A percentile compares a stretch with the other conserved stretches of the same genome.
Conservation (phyloP, 2,329 filamentous ascomycete species). For the Fusarium floridanum region DNA sequence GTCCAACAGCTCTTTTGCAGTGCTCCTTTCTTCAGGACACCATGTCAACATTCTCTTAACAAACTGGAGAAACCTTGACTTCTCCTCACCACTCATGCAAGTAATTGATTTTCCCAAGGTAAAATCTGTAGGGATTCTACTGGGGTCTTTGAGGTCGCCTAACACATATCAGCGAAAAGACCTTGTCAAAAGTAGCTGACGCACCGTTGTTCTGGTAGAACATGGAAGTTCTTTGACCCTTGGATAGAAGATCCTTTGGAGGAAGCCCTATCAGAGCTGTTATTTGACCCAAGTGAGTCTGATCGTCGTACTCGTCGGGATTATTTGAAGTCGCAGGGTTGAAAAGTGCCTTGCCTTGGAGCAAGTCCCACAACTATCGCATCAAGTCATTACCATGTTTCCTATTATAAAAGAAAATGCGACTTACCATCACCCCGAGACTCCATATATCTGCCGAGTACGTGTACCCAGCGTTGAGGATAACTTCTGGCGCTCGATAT, state of each 20-base stretch:
- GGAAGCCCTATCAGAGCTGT: slow-evolving; percentile 12
- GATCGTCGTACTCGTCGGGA: slow-evolving; percentile 11
- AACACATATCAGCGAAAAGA: not conserved
- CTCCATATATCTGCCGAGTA: slow-evolving; percentile 43
- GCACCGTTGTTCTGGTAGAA: slow-evolving; percentile 14
- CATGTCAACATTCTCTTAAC: slow-evolving; percentile 25
- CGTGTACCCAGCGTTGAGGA: slow-evolving; percentile 36
- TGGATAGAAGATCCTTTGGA: slow-evolving; percentile 1
- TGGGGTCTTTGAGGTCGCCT: slow-evolving; percentile 9
- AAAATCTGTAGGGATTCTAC: not conserved
- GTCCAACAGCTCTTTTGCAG: slow-evolving; percentile 16
- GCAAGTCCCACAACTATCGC: slow-evolving; percentile 23
- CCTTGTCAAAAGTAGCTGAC: not conserved
- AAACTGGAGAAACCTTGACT: slow-evolving; percentile 11
- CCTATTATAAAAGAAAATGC: accelerated
- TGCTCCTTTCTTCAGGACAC: slow-evolving; percentile 10
- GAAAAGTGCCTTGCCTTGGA: slow-evolving; percentile 21
- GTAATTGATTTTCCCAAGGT: not conserved
- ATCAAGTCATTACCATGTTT: not conserved
- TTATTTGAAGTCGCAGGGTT: not conserved
- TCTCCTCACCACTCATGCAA: slow-evolving; percentile 16
- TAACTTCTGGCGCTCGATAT: slow-evolving; percentile 41
- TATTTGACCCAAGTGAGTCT: slow-evolving; percentile 22
- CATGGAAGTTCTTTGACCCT: slow-evolving; percentile 22
- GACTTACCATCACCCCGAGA: slow-evolving; percentile 38